phyloP scores from a whole-genome alignment of 257 asterid species.

The Eustoma russellianum region DNA sequence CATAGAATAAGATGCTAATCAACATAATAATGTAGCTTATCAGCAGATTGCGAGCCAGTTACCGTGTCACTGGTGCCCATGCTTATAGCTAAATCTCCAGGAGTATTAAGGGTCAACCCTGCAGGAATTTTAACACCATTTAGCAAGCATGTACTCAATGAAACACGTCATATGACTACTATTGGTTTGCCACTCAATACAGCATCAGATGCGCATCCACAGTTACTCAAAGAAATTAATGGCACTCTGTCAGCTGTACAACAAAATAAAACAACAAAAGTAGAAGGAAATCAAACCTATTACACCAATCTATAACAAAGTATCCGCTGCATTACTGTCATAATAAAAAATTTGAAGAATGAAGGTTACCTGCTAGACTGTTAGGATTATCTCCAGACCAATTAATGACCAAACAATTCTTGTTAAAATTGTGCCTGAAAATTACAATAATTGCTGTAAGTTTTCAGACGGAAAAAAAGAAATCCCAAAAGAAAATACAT shows the following conservation, averaged over 20 bases:
- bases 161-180: neutral
- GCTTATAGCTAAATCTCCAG: constrained; percentile 88
- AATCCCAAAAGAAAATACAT: no score
- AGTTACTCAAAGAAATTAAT: neutral
- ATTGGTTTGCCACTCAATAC: neutral
- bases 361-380: constrained; percentile 75
- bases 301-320: no score
- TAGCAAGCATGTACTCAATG: neutral
- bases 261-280: no score
- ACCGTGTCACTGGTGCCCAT: constrained; percentile 98
- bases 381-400: constrained; percentile 99
- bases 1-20: no score
- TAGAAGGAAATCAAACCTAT: no score
- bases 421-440: constrained; percentile 71
- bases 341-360: no score
- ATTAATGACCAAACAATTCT: constrained; percentile 59
- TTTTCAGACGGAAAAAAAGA: no score
- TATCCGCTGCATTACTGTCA: no score
- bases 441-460: no score
- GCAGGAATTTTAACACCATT: constrained; percentile 11
- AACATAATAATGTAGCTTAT: no score
- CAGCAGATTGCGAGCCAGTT: constrained; percentile 9
- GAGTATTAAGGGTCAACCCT: constrained; percentile 75
- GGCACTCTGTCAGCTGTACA: no score
- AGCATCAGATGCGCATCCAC: neutral